Conservation (phyloP, 2,329 filamentous ascomycete species). For the Apiospora pterosperma region DNA sequence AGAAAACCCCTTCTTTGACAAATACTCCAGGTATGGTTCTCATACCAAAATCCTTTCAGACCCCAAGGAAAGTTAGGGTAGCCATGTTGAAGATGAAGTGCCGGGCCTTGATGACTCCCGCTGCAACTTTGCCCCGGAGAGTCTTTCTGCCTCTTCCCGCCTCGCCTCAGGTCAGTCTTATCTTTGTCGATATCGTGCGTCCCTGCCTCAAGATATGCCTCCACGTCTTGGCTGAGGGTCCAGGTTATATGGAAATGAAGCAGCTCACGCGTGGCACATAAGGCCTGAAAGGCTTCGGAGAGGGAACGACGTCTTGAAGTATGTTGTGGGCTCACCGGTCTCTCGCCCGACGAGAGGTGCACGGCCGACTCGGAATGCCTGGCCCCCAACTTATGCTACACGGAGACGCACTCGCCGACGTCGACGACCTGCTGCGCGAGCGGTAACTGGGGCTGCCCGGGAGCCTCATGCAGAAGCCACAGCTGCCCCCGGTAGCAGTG, state of each 20-base stretch:
- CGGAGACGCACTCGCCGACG: not conserved
- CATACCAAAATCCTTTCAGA: too few species aligned
- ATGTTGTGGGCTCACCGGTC: not conserved
- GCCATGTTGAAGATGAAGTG: too few species aligned
- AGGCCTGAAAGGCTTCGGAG: not conserved
- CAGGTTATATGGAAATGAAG: not conserved
- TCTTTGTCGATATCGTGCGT: not conserved
- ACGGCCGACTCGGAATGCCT: constrained; percentile 3
- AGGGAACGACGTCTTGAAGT: not conserved
- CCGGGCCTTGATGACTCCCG: too few species aligned
- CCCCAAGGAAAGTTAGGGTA: too few species aligned
- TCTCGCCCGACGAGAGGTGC: not conserved
- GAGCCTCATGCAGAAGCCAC: not conserved
- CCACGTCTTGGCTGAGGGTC: not conserved
- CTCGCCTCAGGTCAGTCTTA: too few species aligned
- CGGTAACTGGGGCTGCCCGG: not conserved
- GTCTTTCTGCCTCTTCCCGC: too few species aligned
- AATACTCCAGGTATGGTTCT: not conserved
- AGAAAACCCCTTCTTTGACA: too few species aligned
- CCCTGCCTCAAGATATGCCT: not conserved
- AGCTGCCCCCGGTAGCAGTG: not conserved
- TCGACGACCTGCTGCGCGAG: not conserved
- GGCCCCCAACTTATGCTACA: not conserved
- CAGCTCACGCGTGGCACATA: not conserved
- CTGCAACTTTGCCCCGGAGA: too few species aligned